Evolutionary conservation across 139 green algal species (phyloP).

Genomic region (Coelastrella sp.): DNA sequence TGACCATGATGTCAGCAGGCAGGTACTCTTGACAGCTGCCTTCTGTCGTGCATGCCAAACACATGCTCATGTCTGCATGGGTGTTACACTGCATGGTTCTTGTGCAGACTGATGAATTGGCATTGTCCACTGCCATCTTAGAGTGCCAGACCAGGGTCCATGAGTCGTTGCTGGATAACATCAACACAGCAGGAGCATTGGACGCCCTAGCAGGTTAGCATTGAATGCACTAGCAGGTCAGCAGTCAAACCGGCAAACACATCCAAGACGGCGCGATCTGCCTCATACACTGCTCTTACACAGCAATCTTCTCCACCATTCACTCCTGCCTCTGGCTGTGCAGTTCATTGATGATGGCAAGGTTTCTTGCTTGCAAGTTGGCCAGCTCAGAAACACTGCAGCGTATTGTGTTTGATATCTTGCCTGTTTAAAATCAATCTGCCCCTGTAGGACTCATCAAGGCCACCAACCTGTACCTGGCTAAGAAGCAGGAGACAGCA

Average conservation of each 20-base stretch:
- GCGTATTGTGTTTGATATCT: too few species aligned
- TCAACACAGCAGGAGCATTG: slow-evolving; percentile 92
- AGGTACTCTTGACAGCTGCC: not conserved
- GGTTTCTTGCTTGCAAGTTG: too few species aligned
- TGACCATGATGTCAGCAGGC: too few species aligned
- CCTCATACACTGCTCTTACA: too few species aligned
- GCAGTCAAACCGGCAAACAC: too few species aligned
- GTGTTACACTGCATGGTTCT: not conserved
- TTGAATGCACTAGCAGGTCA: too few species aligned
- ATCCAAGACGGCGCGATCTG: too few species aligned
- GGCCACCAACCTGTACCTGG: slow-evolving; percentile 88
- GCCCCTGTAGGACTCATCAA: slow-evolving; percentile 86
- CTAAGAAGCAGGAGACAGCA: slow-evolving; percentile 51
- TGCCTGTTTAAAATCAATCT: not conserved
- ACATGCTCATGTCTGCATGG: not conserved
- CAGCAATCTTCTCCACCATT: too few species aligned
- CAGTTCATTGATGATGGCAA: too few species aligned
- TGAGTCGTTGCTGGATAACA: slow-evolving; percentile 87
- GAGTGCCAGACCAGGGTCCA: slow-evolving; percentile 74
- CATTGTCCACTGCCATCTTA: slow-evolving; percentile 59
- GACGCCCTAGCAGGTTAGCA: slow-evolving; percentile 60
- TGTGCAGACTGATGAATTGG: slow-evolving; percentile 69
- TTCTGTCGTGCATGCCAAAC: not conserved
- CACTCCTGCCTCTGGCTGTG: too few species aligned
- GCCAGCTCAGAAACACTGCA: too few species aligned